Evolutionary conservation across 2,329 filamentous ascomycete species (phyloP), one percentile per base, ranked within the genome.

Genomic region (Zymoseptoria tritici): DNA sequence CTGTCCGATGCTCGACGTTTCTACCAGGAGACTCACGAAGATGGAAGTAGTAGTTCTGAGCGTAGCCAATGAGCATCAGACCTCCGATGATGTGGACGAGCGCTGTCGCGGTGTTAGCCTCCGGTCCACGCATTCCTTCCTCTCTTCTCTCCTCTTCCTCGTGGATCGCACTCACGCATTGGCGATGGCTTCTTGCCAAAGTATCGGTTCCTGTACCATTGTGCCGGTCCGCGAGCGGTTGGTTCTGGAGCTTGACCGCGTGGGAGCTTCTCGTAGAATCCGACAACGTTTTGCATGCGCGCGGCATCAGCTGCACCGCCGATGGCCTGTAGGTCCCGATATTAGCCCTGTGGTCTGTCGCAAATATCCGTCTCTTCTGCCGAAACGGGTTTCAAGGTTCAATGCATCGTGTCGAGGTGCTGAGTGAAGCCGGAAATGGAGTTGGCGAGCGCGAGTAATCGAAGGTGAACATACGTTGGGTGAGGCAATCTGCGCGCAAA

Each of bases 41-140:
- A 81, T 99, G 95, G 90, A 96, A 97, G 85, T 99, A 97, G 87
- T 99, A 99, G 82, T 96, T 92, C 81, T 97, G 91, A 71, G 89
- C 89, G 79, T 99, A 99, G 73, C 94, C 93, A 70, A 97, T 75
- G 67, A 85, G 78, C 67, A 96, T 80, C 64, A 99, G 80, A 74
- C 85, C 81, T 70, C 83, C 86, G 71, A 99, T 88, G 71, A 86
- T 83, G 79, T 99, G 94, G 71, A 96, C 82, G 74, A 99, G 85
- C 66, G 94, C 94, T 99, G 71, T 71, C 49, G 46, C 49, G n/a
- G 49, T 52, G 62, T 65, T 62, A 69, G 58, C 49, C 11, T 49
- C 21, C 16, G 20, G 2, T 50, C 56, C 59, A 42, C 26, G 55
- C 29, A 49, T 16, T 21, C 54, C 42, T 46, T 31, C 36, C 11